These are phyloP conservation scores for Ceratorhiza oryzae-sativae DNA, from an alignment of 1,284 basidiomycete genomes.

Conservation along the genomic window DNA sequence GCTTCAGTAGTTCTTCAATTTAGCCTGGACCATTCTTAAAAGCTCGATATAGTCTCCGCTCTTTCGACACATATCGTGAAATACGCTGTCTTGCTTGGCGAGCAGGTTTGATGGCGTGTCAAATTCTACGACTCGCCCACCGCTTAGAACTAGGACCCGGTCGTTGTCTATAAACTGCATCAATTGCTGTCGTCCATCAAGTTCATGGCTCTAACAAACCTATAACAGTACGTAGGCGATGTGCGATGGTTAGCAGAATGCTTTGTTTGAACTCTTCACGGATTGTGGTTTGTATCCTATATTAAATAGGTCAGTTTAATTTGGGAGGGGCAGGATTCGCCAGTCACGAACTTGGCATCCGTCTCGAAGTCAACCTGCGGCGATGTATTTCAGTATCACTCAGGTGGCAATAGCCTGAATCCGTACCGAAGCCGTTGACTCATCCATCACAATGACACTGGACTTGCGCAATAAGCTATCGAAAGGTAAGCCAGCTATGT, in stretches of 20 bases:
- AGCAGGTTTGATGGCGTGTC: constrained; percentile 52
- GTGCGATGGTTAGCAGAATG: constrained; percentile 70
- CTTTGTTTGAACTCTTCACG: constrained; percentile 74
- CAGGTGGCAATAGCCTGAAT: no score
- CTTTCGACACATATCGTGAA: constrained; percentile 52
- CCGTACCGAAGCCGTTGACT: constrained; percentile 36
- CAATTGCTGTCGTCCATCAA: neutral
- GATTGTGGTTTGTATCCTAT: constrained; percentile 76
- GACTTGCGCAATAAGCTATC: constrained; percentile 28
- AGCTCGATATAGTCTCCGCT: constrained; percentile 45
- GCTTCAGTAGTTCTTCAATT: neutral
- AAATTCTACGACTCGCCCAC: constrained; percentile 49
- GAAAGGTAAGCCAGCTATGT: neutral
- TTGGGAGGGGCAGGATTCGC: neutral
- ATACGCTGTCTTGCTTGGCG: constrained; percentile 49
- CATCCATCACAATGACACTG: constrained; percentile 37
- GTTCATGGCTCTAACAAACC: neutral
- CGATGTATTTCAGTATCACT: constrained; percentile 4
- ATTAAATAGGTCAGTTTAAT: neutral
- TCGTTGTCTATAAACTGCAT: constrained; percentile 64
- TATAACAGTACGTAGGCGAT: constrained; percentile 39
- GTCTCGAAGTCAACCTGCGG: constrained; percentile 64
- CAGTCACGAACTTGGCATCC: constrained; percentile 31
- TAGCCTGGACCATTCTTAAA: neutral
- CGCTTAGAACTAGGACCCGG: constrained; percentile 46